These are phyloP conservation scores for Scutellaria minor DNA, from an alignment of 257 asterid genomes.

Conservation along the genomic window DNA sequence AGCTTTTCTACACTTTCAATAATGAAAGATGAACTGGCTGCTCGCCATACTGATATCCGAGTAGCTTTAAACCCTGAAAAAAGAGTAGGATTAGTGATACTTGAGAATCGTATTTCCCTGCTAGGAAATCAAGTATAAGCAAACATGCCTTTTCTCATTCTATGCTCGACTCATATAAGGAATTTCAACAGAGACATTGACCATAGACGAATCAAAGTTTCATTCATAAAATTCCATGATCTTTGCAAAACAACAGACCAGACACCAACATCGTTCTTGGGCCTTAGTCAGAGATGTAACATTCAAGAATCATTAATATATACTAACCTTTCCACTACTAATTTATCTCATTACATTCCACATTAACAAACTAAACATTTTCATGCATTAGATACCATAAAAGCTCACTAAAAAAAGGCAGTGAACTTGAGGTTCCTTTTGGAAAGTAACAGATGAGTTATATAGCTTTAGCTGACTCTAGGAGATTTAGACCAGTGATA, in stretches of 20 bases:
- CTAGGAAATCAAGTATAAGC: neutral
- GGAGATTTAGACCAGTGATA: constrained; percentile 25
- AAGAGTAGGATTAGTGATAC: constrained; percentile 11
- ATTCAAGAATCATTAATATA: constrained; percentile 11
- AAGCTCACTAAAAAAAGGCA: constrained; percentile 12
- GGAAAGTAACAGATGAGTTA: constrained; percentile 1
- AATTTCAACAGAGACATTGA: neutral
- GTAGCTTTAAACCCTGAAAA: constrained; percentile 54
- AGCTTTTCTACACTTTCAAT: constrained; percentile 56
- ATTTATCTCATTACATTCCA: neutral
- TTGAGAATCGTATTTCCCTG: neutral
- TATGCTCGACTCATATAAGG: neutral
- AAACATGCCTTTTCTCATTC: neutral
- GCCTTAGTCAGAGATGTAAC: constrained; percentile 28
- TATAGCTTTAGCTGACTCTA: constrained; percentile 25
- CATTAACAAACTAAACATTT: neutral
- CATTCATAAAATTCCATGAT: neutral
- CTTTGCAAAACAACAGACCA: constrained; percentile 12
- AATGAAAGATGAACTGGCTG: constrained; percentile 52
- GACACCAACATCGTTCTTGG: constrained; percentile 24
- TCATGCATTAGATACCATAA: constrained; percentile 12
- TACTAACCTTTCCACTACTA: neutral
- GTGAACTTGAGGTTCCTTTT: neutral
- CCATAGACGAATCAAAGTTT: neutral
- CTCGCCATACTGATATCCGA: constrained; percentile 46